phyloP scores from a whole-genome alignment of 139 green algal species.

The Chlamydomonas sphaeroides region DNA sequence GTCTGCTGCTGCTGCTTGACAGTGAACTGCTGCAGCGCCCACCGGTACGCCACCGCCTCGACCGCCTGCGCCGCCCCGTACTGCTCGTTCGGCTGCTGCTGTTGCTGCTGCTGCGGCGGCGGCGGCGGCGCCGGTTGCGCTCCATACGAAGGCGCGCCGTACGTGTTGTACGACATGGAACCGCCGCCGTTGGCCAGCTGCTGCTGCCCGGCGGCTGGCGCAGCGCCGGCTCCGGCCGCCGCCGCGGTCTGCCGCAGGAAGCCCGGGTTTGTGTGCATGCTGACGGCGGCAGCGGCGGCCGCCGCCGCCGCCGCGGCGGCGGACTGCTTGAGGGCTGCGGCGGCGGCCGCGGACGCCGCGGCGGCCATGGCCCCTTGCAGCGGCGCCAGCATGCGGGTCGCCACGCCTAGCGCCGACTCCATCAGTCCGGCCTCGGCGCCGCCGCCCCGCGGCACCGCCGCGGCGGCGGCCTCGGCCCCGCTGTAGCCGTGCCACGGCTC shows the following conservation, averaged over 20 bases:
- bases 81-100: too few relatives aligned
- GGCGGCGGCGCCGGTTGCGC: neutral
- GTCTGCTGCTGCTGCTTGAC: neutral
- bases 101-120: neutral
- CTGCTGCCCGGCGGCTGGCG: too few relatives aligned
- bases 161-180: too few relatives aligned
- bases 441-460: neutral
- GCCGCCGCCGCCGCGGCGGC: neutral
- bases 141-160: neutral
- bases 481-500: neutral
- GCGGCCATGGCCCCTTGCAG: slow-evolving; percentile 19
- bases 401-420: neutral
- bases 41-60: slow-evolving; percentile 5
- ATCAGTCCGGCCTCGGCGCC: neutral
- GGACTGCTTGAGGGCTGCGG: neutral
- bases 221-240: too few relatives aligned
- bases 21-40: slow-evolving; percentile 13
- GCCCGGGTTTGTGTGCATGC: neutral
- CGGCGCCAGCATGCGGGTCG: neutral
- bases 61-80: neutral
- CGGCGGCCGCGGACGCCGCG: neutral
- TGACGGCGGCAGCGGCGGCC: neutral
- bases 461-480: neutral
- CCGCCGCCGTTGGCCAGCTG: neutral
- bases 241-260: too few relatives aligned